Evolutionary conservation across 2,329 filamentous ascomycete genomes (phyloP).

Genomic region (Aureobasidium sp.): DNA sequence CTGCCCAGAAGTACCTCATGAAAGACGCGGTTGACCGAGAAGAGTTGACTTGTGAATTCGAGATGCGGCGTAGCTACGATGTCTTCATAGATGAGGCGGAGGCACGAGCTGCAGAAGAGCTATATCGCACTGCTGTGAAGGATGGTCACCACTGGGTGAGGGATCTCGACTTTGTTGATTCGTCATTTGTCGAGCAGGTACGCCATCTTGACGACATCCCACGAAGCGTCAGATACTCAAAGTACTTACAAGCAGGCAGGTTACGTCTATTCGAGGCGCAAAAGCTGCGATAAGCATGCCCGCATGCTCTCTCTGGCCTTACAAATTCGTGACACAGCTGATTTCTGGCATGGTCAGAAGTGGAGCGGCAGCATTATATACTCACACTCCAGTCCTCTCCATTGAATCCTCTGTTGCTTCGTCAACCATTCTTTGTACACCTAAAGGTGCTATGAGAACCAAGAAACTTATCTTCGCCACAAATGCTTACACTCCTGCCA

Average conservation of each 20-base stretch:
- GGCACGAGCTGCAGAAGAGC: slow-evolving; percentile 29
- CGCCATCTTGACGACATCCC: no score
- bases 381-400: slow-evolving; percentile 40
- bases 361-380: slow-evolving; percentile 45
- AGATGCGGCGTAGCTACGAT: slow-evolving; percentile 32
- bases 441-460: slow-evolving; percentile 20
- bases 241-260: slow-evolving; percentile 16
- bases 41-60: slow-evolving; percentile 39
- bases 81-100: slow-evolving; percentile 23
- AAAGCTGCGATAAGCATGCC: slow-evolving; percentile 43
- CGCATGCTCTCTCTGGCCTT: slow-evolving; percentile 36
- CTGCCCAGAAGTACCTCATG: slow-evolving; percentile 26
- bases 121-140: slow-evolving; percentile 19
- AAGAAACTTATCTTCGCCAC: slow-evolving; percentile 29
- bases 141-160: slow-evolving; percentile 17
- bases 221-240: not conserved
- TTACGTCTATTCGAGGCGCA: slow-evolving; percentile 33
- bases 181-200: not conserved
- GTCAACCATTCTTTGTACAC: slow-evolving; percentile 18
- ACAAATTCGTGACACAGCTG: slow-evolving; percentile 37
- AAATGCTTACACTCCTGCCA: slow-evolving; percentile 30
- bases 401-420: not conserved
- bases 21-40: slow-evolving; percentile 34
- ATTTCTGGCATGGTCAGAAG: slow-evolving; percentile 37
- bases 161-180: not conserved